Evolutionary conservation across 2,329 filamentous ascomycete genomes (phyloP).

Genomic region (Hymenoscyphus albidus): DNA sequence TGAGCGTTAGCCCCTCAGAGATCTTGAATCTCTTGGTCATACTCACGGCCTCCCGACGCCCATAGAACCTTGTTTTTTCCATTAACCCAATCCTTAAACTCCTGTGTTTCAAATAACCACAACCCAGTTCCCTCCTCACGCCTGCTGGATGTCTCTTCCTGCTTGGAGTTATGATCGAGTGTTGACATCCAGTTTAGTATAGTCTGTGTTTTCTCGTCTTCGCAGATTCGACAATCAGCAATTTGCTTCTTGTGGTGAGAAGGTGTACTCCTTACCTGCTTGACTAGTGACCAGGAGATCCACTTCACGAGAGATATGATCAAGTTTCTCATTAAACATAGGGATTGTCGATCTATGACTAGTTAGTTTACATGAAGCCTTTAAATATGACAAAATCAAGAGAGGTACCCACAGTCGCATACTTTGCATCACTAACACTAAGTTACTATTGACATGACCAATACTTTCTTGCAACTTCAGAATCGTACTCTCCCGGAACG

Average conservation of each 20-base stretch:
- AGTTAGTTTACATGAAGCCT: too few relatives aligned
- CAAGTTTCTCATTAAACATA: background rate
- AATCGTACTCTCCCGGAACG: background rate
- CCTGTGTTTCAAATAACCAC: background rate
- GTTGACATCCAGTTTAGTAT: background rate
- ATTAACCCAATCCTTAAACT: background rate
- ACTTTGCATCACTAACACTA: background rate
- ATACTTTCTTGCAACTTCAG: background rate
- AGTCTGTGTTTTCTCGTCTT: background rate
- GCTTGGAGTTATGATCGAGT: background rate
- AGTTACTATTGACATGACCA: background rate
- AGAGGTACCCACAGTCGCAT: background rate
- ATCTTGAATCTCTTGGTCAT: too few relatives aligned
- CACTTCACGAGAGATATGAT: background rate
- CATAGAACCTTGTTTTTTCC: background rate
- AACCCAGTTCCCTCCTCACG: background rate
- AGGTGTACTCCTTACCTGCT: background rate
- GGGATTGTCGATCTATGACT: background rate
- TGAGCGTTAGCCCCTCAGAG: background rate
- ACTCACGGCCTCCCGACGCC: background rate
- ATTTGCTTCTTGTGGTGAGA: too few relatives aligned
- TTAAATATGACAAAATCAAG: too few relatives aligned
- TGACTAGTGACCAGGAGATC: background rate
- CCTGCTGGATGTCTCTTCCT: background rate
- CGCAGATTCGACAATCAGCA: too few relatives aligned